phyloP scores from a whole-genome alignment of 768 basidiomycete species.

The Naganishia kalamii region DNA sequence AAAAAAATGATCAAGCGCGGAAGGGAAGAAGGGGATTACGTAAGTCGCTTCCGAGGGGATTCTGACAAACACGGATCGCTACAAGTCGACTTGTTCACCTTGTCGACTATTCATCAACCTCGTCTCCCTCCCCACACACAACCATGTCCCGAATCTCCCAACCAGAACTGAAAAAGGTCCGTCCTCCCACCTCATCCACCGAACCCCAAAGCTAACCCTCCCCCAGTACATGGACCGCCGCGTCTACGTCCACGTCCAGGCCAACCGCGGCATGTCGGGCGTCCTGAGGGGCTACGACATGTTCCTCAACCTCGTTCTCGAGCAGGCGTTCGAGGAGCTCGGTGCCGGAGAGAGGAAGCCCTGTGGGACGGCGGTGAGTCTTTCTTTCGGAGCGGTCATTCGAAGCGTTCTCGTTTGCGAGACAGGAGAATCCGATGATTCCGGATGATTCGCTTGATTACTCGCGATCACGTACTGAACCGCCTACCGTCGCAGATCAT shows the following conservation, averaged over 20 bases:
- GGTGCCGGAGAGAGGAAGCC: conserved; percentile 81
- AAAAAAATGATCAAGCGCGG: background rate
- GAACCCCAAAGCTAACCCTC: background rate
- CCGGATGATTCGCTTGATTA: conserved; percentile 40
- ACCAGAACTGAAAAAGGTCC: conserved; percentile 97
- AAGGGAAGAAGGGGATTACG: no score
- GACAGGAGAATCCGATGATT: no score
- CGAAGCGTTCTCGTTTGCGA: no score
- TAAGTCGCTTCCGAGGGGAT: background rate
- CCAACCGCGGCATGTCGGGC: conserved; percentile 88
- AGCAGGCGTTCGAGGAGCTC: conserved; percentile 88
- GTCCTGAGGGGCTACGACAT: conserved; percentile 94
- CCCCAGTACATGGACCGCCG: conserved; percentile 97
- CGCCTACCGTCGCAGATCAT: conserved; percentile 61
- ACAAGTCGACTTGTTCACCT: no score
- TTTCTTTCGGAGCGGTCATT: no score
- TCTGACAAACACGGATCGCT: no score
- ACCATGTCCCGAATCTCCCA: conserved; percentile 60
- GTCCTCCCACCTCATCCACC: conserved; percentile 23
- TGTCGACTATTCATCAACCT: background rate
- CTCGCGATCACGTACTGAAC: background rate
- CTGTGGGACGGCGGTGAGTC: conserved; percentile 82
- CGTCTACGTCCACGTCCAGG: conserved; percentile 83
- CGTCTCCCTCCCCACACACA: background rate
- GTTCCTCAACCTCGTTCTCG: conserved; percentile 95